Evolutionary conservation across 1,284 basidiomycete species (phyloP).

Genomic region (Cutaneotrichosporon daszewskae): DNA sequence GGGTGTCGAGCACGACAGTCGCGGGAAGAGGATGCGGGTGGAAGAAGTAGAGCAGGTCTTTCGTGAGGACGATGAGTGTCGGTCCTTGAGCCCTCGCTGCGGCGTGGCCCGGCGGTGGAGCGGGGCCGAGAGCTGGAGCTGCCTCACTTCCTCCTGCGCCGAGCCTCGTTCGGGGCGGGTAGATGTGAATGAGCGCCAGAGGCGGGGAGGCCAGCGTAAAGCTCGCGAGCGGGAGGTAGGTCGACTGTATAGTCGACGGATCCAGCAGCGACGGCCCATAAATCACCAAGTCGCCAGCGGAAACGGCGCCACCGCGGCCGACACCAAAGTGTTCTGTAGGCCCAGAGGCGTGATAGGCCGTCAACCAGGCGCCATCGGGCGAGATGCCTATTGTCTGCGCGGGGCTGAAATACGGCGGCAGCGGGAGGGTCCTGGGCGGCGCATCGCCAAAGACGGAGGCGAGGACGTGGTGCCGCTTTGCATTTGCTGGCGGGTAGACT

Average conservation of each 20-base stretch:
- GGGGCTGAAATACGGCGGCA: conserved; percentile 18
- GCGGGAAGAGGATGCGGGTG: conserved; percentile 20
- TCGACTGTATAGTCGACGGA: conserved; percentile 12
- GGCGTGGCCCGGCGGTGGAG: conserved; percentile 18
- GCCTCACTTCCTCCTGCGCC: conserved; percentile 3
- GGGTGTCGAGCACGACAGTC: conserved; percentile 13
- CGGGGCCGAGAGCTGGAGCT: conserved; percentile 26
- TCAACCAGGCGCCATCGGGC: conserved; percentile 33
- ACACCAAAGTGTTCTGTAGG: too few relatives aligned
- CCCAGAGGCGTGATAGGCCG: conserved; percentile 12
- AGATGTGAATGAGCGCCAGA: conserved; percentile 27
- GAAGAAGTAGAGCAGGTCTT: conserved; percentile 23
- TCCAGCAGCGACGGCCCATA: conserved; percentile 26
- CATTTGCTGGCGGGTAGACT: conserved; percentile 10
- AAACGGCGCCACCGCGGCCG: conserved; percentile 3
- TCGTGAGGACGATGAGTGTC: conserved; percentile 24
- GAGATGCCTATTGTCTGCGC: conserved; percentile 24
- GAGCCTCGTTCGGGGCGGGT: conserved; percentile 26
- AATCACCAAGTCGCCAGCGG: conserved; percentile 12
- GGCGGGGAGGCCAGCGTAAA: conserved; percentile 23
- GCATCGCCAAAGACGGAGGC: conserved; percentile 15
- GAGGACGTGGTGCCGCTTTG: conserved; percentile 9
- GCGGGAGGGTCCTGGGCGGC: conserved; percentile 20
- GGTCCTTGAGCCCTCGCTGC: conserved; percentile 21
- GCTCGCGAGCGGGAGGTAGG: conserved; percentile 21